These are phyloP conservation scores for Trichocomaceae sp. DNA, from an alignment of 2,329 filamentous ascomycete genomes.

Conservation along the genomic window DNA sequence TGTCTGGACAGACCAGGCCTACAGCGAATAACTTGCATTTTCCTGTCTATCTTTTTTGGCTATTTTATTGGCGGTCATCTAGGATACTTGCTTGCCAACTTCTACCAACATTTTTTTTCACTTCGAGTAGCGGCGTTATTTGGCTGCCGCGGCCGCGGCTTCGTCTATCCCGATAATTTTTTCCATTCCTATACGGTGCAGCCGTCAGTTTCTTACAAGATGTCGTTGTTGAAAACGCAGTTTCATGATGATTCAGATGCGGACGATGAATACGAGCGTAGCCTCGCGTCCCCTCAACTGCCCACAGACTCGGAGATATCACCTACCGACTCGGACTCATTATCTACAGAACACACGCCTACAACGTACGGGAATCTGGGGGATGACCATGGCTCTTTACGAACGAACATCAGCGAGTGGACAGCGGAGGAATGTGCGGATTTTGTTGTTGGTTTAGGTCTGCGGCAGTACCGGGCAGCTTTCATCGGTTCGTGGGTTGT, in stretches of 20 bases:
- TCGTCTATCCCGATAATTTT: background rate
- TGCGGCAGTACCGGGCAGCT: constrained; percentile 73
- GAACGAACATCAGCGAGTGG: constrained; percentile 55
- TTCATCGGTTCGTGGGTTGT: constrained; percentile 66
- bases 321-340: constrained; percentile 52
- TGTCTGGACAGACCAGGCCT: background rate
- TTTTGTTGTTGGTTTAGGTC: constrained; percentile 71
- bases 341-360: constrained; percentile 56
- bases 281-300: constrained; percentile 51
- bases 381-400: constrained; percentile 49
- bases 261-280: constrained; percentile 60
- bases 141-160: constrained; percentile 8
- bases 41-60: background rate
- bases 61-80: background rate
- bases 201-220: background rate
- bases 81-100: background rate
- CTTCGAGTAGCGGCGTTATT: background rate
- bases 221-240: constrained; percentile 29
- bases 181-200: background rate
- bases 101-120: background rate
- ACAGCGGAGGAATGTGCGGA: constrained; percentile 81
- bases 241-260: constrained; percentile 60
- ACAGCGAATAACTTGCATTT: background rate
- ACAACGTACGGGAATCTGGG: constrained; percentile 51
- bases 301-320: constrained; percentile 53